Evolutionary conservation across 2,329 filamentous ascomycete genomes (phyloP).

Genomic region (Ophiocordyceps camponoti-floridani): DNA sequence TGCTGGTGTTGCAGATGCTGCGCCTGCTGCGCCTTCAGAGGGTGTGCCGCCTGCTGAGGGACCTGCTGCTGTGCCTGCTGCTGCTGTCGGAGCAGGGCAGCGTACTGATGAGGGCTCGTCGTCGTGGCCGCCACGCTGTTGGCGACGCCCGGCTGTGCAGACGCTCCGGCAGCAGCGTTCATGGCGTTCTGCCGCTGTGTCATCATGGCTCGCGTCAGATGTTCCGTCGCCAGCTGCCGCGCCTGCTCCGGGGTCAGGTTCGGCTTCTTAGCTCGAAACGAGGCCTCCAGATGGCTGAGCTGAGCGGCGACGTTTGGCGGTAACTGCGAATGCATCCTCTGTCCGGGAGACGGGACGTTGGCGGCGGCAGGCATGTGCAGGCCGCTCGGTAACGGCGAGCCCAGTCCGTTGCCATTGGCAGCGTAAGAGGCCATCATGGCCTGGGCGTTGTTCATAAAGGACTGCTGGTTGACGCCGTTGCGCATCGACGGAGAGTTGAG

Average conservation of each 20-base stretch:
- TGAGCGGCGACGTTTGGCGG: slow-evolving; percentile 29
- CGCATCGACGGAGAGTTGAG: slow-evolving; percentile 27
- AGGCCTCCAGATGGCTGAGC: slow-evolving; percentile 31
- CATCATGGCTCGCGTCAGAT: slow-evolving; percentile 28
- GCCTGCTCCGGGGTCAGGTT: slow-evolving; percentile 29
- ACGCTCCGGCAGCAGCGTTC: slow-evolving; percentile 33
- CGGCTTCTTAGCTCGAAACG: slow-evolving; percentile 32
- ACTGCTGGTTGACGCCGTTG: slow-evolving; percentile 29
- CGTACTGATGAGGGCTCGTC: slow-evolving; percentile 39
- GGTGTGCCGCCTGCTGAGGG: slow-evolving; percentile 12
- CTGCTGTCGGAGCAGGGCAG: slow-evolving; percentile 37
- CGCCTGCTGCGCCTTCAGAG: slow-evolving; percentile 9
- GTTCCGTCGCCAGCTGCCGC: slow-evolving; percentile 31
- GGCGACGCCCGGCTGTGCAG: slow-evolving; percentile 27
- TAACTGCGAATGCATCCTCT: slow-evolving; percentile 22
- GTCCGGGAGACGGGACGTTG: slow-evolving; percentile 23
- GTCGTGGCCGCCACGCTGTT: slow-evolving; percentile 29
- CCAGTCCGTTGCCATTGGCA: slow-evolving; percentile 21
- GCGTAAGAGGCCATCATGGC: slow-evolving; percentile 33
- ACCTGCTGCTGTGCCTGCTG: slow-evolving; percentile 21
- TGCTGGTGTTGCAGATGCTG: slow-evolving; percentile 4
- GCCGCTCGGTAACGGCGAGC: slow-evolving; percentile 24
- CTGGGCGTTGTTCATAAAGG: slow-evolving; percentile 32
- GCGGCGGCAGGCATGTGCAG: slow-evolving; percentile 28
- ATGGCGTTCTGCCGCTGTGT: slow-evolving; percentile 33